phyloP scores from a whole-genome alignment of 139 green algal genomes.

The Gonium pectorale region DNA sequence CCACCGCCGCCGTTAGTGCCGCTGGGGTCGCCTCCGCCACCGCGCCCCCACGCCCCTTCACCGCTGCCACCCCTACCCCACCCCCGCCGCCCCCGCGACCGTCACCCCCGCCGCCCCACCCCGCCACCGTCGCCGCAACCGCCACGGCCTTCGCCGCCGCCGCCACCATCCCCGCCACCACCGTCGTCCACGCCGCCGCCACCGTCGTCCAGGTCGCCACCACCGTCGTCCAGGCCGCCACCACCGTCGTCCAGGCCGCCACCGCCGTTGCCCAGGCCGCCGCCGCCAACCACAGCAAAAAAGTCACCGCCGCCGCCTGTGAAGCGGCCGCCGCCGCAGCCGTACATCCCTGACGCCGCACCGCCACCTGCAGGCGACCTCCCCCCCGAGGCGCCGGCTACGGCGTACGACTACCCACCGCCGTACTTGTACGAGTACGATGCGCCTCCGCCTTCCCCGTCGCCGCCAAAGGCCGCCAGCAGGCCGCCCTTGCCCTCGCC shows the following conservation, averaged over 20 bases:
- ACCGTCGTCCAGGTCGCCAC: not conserved
- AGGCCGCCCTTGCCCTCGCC: not conserved
- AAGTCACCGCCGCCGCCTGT: too few relatives aligned
- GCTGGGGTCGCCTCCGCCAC: not conserved
- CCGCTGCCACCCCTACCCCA: not conserved
- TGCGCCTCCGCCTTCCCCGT: not conserved
- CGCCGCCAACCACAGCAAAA: too few relatives aligned
- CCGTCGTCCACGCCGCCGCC: not conserved
- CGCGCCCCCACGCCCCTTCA: not conserved
- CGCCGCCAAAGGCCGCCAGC: not conserved
- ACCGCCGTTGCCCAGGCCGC: not conserved
- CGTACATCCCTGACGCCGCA: not conserved
- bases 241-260: not conserved
- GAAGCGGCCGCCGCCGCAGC: not conserved
- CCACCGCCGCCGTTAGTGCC: not conserved
- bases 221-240: not conserved
- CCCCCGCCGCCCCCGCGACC: not conserved
- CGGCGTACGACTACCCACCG: too few relatives aligned
- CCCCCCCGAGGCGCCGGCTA: too few relatives aligned
- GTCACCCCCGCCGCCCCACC: not conserved
- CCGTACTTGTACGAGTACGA: too few relatives aligned
- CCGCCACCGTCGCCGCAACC: not conserved
- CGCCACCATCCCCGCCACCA: not conserved
- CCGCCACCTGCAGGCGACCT: too few relatives aligned
- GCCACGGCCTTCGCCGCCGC: not conserved